Evolutionary conservation across 1,284 basidiomycete species (phyloP), one percentile per base, ranked within the genome.

Genomic region (Cutaneotrichosporon sp.): DNA sequence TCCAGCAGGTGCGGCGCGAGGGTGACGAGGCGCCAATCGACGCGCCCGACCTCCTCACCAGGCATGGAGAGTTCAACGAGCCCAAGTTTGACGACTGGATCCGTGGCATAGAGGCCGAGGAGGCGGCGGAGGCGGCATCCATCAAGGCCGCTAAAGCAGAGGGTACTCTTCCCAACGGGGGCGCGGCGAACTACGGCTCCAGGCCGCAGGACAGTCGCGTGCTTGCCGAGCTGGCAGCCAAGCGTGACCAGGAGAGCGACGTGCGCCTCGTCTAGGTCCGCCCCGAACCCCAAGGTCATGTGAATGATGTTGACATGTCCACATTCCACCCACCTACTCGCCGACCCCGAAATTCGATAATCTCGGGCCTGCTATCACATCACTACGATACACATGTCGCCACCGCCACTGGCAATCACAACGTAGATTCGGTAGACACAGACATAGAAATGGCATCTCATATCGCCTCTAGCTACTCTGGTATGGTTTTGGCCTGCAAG

Each of bases 31-130:
- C 42, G 13, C 42, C 60, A 9, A 42, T 47, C 4, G 42, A 59
- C 13, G 42, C 60, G 21, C 62, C 66, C 1, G 42, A 61, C 34
- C 56, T 68, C 26, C 46, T 65, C 5, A 62, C 61, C 26, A 31
- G 47, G 40, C 34, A 64, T 22, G 64, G 64, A 26, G 64, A 68
- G 22, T 34, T 68, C 42, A 62, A 68, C 60, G 66, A 68, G 49
- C 40, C 40, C 47, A 65, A 62, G 66, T 57, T 68, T 38, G 38
- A 40, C 36, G 47, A 61, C 46, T 68, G 64, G 64, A 42, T 68
- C 53, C 42, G 50, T 16, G 59, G 60, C 22, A 55, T 62, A 52
- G 58, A 58, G n/a, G 59, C 64, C 32, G 66, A 60, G 8, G 61
- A 62, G 46, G 58, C 52, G 50, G 56, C 50, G 32, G 61, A 50